Percentiles rank a stretch among this genome's conserved stretches.
phyloP scores from a whole-genome alignment of 2,329 filamentous ascomycete genomes.

The Arthrobotrys iridis region DNA sequence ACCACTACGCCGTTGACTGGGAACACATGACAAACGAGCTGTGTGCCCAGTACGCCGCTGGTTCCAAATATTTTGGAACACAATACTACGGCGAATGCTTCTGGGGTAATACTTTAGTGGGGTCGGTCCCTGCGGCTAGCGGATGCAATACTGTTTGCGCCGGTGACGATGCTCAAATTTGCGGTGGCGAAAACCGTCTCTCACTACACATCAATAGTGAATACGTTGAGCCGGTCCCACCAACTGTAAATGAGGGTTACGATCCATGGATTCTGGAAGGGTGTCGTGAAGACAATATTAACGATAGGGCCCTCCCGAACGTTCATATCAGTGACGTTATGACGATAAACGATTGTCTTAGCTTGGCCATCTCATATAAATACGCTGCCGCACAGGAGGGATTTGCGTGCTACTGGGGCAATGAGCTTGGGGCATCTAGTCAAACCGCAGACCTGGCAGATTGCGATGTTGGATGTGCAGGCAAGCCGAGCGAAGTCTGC shows the following conservation, averaged over 20 bases:
- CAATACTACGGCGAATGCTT: background rate
- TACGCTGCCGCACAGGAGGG: conserved; percentile 16
- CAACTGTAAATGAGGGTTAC: background rate
- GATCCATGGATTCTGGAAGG: background rate
- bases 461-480: conserved; percentile 2
- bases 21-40: background rate
- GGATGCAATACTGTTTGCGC: background rate
- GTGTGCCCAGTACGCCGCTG: background rate
- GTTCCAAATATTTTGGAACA: background rate
- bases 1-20: background rate
- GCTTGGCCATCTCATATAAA: conserved; percentile 2
- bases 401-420: conserved; percentile 22
- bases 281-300: background rate
- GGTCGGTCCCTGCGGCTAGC: background rate
- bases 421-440: background rate
- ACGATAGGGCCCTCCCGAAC: background rate
- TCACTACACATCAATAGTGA: background rate
- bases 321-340: background rate
- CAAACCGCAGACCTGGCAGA: background rate
- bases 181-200: background rate
- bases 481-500: conserved; percentile 5
- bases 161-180: background rate
- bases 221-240: background rate
- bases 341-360: conserved; percentile 5
- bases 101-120: background rate